Percentiles rank a stretch among this genome's conserved stretches.
These are phyloP conservation scores for Globisporangium ultimum DNA, from an alignment of 352 stramenopile species.

Conservation along the genomic window DNA sequence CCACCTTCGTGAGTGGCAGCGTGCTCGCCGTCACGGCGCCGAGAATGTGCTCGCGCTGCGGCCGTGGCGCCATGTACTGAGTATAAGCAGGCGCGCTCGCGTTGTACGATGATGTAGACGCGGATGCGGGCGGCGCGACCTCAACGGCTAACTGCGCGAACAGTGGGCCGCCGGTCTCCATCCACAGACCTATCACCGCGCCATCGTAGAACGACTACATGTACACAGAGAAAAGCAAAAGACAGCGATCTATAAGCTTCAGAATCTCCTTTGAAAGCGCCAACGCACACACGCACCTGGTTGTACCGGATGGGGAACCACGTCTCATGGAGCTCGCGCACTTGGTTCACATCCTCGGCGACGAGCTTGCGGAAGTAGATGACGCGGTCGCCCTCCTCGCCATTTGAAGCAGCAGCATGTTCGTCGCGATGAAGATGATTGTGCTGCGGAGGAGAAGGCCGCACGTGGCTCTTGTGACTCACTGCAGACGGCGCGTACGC, in stretches of 20 bases:
- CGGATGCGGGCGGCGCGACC: constrained; percentile 18
- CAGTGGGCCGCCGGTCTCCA: constrained; percentile 82
- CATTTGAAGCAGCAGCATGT: neutral
- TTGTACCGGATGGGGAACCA: constrained; percentile 98
- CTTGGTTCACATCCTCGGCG: constrained; percentile 79
- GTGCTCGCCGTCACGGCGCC: constrained; percentile 90
- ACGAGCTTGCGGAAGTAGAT: constrained; percentile 72
- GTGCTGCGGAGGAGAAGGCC: neutral
- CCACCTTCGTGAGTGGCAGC: constrained; percentile 66
- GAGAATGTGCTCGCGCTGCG: constrained; percentile 57
- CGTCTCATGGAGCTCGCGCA: constrained; percentile 93
- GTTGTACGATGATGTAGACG: constrained; percentile 12
- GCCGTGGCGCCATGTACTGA: constrained; percentile 2
- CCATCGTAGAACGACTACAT: constrained; percentile 92
- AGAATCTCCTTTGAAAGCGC: too few relatives aligned
- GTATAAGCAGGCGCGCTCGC: neutral
- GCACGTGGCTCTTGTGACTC: neutral
- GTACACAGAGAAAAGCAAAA: neutral
- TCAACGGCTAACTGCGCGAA: constrained; percentile 88
- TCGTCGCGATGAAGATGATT: neutral
- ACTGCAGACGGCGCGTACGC: too few relatives aligned
- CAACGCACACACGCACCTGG: constrained; percentile 30
- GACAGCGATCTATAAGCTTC: neutral
- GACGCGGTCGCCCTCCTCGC: constrained; percentile 23
- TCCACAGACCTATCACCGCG: constrained; percentile 81